These are phyloP conservation scores for Tetrahymena thermophila DNA, from an alignment of 73 alveolate genomes.

Conservation along the genomic window DNA sequence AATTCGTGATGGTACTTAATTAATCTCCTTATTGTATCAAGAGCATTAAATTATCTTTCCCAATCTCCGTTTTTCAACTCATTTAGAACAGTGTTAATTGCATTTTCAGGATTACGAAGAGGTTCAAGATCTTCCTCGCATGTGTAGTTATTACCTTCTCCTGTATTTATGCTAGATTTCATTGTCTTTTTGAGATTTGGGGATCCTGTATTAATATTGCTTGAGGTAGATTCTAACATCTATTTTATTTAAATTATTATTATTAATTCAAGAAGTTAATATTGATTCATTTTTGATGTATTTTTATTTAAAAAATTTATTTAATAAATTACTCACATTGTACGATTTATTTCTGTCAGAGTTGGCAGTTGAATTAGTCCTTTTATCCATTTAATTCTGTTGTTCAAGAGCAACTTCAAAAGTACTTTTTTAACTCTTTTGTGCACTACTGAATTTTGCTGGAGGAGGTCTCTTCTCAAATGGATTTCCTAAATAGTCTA, in stretches of 20 bases:
- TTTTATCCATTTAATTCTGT: background rate
- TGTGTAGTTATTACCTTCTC: background rate
- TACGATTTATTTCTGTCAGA: background rate
- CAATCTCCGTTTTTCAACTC: background rate
- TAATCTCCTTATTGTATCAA: background rate
- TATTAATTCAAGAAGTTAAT: background rate
- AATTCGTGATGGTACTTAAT: background rate
- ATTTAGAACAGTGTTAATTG: background rate
- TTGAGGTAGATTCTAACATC: background rate
- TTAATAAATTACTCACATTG: background rate
- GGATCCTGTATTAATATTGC: background rate
- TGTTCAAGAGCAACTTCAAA: background rate
- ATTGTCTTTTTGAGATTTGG: background rate
- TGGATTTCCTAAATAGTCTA: background rate
- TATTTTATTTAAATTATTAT: background rate
- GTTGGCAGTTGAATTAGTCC: background rate
- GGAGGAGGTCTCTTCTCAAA: background rate
- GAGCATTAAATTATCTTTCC: background rate
- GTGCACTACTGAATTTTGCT: background rate
- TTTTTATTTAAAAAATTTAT: background rate
- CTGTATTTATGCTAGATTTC: background rate
- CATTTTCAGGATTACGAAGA: background rate
- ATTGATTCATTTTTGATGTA: background rate
- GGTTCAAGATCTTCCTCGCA: background rate
- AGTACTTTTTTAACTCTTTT: background rate